A percentile compares a stretch with the other conserved stretches of the same genome.
Evolutionary conservation across 2,329 filamentous ascomycete genomes (phyloP).

Genomic region (Pyricularia pennisetigena): DNA sequence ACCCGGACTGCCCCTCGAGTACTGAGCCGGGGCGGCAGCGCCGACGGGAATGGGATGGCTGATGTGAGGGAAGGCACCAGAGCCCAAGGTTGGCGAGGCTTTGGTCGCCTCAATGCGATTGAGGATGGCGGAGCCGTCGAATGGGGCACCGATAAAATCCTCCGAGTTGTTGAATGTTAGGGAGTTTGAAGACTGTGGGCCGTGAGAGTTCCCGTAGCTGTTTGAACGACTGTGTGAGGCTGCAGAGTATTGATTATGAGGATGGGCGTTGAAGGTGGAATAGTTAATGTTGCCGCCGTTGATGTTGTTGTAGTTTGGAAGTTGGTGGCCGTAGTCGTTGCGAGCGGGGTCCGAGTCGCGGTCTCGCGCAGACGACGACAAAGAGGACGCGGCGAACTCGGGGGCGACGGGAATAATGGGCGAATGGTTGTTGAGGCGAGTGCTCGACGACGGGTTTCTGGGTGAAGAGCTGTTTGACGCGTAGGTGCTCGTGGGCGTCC

Average conservation of each 20-base stretch:
- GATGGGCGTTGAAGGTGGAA: conserved; percentile 13
- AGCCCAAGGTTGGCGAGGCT: conserved; percentile 13
- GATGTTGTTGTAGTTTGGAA: not conserved
- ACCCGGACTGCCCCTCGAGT: conserved; percentile 37
- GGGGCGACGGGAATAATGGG: conserved; percentile 29
- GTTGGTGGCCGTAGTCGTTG: conserved; percentile 2
- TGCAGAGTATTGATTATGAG: conserved; percentile 3
- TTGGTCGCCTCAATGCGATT: conserved; percentile 48
- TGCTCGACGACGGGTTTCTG: conserved; percentile 30
- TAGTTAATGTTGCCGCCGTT: conserved; percentile 10
- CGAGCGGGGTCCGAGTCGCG: conserved; percentile 15
- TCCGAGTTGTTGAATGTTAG: conserved; percentile 39
- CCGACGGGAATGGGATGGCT: conserved; percentile 14
- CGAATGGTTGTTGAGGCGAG: conserved; percentile 31
- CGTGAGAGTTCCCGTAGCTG: conserved; percentile 11
- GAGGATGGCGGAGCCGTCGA: conserved; percentile 53
- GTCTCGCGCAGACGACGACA: conserved; percentile 8
- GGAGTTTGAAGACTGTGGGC: conserved; percentile 18
- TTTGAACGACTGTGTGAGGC: conserved; percentile 16
- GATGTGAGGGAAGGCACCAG: conserved; percentile 9
- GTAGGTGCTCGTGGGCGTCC: conserved; percentile 34
- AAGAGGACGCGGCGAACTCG: conserved; percentile 26
- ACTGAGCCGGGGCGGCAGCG: conserved; percentile 28
- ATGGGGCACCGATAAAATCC: conserved; percentile 55
- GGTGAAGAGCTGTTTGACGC: conserved; percentile 39